These are phyloP conservation scores for Exidia glandulosa DNA, from an alignment of 768 basidiomycete genomes.

Conservation along the genomic window DNA sequence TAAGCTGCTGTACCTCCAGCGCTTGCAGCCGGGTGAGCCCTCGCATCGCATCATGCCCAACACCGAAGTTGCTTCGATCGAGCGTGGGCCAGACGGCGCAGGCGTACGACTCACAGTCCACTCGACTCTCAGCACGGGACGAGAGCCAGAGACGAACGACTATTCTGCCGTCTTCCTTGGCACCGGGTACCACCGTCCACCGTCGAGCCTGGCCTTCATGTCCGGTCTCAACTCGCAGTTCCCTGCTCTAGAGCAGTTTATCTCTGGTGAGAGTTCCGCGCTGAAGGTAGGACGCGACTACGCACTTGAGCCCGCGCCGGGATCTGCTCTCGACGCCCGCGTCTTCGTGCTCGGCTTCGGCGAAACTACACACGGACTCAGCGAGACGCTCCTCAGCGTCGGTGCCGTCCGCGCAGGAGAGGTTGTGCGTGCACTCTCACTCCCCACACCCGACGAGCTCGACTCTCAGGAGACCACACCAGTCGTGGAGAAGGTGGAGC, in stretches of 20 bases:
- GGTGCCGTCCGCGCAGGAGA: slow-evolving; percentile 34
- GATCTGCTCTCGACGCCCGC: slow-evolving; percentile 5
- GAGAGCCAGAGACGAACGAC: background rate
- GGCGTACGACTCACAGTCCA: background rate
- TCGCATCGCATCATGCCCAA: background rate
- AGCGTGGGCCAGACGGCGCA: background rate
- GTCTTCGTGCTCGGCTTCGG: slow-evolving; percentile 28
- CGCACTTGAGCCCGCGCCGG: background rate
- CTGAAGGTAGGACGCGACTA: background rate
- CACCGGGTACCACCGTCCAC: background rate
- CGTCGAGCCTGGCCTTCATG: background rate
- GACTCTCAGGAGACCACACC: background rate
- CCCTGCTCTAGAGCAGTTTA: background rate
- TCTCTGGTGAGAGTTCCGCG: background rate
- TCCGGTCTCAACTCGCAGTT: background rate
- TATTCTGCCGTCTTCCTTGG: background rate
- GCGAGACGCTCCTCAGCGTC: slow-evolving; percentile 38
- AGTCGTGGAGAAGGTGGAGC: background rate
- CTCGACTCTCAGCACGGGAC: background rate
- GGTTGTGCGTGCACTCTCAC: slow-evolving; percentile 27
- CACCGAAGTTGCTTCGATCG: background rate
- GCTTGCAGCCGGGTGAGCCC: background rate
- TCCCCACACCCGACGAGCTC: background rate
- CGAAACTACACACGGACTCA: slow-evolving; percentile 28
- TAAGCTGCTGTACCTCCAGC: background rate